phyloP scores from a whole-genome alignment of 768 basidiomycete genomes.

The Trametes meyenii region DNA sequence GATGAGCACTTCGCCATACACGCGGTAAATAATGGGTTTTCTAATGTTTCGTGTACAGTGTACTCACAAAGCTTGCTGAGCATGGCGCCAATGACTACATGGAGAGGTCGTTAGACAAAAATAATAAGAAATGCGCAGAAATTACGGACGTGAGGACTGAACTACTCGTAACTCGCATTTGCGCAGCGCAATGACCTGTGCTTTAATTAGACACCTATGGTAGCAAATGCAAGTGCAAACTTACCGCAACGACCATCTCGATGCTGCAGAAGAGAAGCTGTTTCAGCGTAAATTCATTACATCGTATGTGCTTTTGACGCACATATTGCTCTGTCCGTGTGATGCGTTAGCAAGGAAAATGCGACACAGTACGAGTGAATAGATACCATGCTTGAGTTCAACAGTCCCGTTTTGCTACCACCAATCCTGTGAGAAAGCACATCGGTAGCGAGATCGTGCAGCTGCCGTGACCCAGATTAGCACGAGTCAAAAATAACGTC shows the following conservation, averaged over 20 bases:
- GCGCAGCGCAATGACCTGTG: conserved; percentile 74
- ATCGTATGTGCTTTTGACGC: neutral
- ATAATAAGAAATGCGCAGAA: conserved; percentile 1
- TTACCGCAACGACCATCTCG: conserved; percentile 71
- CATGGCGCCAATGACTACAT: conserved; percentile 77
- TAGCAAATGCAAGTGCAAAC: conserved; percentile 30
- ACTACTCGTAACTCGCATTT: conserved; percentile 83
- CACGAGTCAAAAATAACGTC: neutral
- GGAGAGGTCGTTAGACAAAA: neutral
- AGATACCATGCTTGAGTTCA: conserved; percentile 80
- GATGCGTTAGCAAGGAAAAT: conserved; percentile 37
- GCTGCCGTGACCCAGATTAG: conserved; percentile 37
- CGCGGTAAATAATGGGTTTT: neutral
- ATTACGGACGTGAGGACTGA: conserved; percentile 69
- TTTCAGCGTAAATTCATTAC: neutral
- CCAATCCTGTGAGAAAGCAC: conserved; percentile 78
- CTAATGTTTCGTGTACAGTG: neutral
- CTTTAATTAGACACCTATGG: neutral
- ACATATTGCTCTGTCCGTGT: conserved; percentile 64
- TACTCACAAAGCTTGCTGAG: conserved; percentile 70
- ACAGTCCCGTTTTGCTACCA: conserved; percentile 72
- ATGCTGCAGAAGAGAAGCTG: conserved; percentile 35
- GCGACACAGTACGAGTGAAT: neutral
- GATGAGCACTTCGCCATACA: conserved; percentile 63
- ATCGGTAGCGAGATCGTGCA: conserved; percentile 76